Evolutionary conservation across 106 monocot species (phyloP).

Genomic region (Hemerocallis citrina): DNA sequence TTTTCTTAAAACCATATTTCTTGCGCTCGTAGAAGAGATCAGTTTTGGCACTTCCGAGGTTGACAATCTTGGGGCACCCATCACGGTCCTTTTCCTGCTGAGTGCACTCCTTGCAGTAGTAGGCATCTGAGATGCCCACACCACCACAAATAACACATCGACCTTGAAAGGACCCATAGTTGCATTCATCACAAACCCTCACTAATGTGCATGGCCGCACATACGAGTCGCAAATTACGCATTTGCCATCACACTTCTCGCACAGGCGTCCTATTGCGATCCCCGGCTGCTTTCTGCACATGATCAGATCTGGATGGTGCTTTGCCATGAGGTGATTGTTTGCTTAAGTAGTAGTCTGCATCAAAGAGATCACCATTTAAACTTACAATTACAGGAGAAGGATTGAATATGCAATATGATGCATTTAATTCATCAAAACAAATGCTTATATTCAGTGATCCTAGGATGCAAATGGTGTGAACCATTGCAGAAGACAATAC

Average conservation of each 20-base stretch:
- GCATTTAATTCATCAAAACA: no score
- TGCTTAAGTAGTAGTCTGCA: no score
- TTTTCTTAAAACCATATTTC: conserved; percentile 72
- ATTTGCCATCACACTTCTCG: conserved; percentile 63
- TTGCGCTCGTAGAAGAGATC: conserved; percentile 70
- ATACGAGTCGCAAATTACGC: conserved; percentile 65
- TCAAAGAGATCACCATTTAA: no score
- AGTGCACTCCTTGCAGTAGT: conserved; percentile 69
- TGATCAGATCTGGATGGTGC: conserved; percentile 74
- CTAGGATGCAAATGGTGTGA: no score
- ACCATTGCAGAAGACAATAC: no score
- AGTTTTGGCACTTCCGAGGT: conserved; percentile 56
- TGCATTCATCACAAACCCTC: conserved; percentile 71
- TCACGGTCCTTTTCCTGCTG: conserved; percentile 65
- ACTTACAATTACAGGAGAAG: no score
- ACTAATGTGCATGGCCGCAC: conserved; percentile 67
- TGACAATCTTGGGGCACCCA: conserved; percentile 69
- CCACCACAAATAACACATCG: conserved; percentile 66
- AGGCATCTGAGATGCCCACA: conserved; percentile 63
- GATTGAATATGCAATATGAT: no score
- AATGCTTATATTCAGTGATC: no score
- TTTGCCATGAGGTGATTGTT: no score
- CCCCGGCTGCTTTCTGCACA: conserved; percentile 74
- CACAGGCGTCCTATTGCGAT: conserved; percentile 65
- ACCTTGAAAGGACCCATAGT: conserved; percentile 66